A percentile compares a stretch with the other conserved stretches of the same genome.
Evolutionary conservation across 768 basidiomycete species (phyloP).

Genomic region (Hygrocybe punicea): DNA sequence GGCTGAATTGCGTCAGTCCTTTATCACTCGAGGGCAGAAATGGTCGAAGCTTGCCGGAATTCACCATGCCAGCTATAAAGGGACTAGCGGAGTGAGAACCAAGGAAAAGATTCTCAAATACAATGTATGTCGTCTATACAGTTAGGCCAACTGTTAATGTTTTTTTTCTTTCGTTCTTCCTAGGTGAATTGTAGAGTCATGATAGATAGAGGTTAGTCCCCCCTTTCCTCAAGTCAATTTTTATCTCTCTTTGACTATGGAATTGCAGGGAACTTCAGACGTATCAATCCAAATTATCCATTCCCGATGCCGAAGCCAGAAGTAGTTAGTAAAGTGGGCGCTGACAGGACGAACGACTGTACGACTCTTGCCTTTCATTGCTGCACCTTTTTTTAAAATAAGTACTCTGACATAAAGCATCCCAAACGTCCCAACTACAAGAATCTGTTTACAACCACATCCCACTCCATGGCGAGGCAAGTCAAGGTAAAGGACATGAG

Average conservation of each 20-base stretch:
- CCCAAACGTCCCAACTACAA: too few species aligned
- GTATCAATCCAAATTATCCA: constrained; percentile 49
- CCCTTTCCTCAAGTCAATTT: not conserved
- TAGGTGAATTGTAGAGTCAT: constrained; percentile 48
- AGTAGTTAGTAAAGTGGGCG: constrained; percentile 13
- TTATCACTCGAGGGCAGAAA: constrained; percentile 51
- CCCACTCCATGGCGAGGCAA: not conserved
- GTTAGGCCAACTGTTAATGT: too few species aligned
- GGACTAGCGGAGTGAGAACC: too few species aligned
- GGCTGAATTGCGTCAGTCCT: constrained; percentile 37
- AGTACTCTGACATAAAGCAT: too few species aligned
- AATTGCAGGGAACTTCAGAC: constrained; percentile 44
- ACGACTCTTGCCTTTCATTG: too few species aligned
- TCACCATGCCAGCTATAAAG: not conserved
- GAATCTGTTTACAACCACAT: not conserved
- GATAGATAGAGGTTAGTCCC: constrained; percentile 49
- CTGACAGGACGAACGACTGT: not conserved
- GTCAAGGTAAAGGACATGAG: constrained; percentile 3
- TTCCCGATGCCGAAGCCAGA: constrained; percentile 39
- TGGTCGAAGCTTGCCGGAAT: constrained; percentile 45
- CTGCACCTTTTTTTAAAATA: too few species aligned
- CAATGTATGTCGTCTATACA: too few species aligned
- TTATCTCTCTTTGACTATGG: not conserved
- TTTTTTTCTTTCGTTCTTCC: too few species aligned
- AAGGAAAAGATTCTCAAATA: too few species aligned